Conservation (phyloP, 2,329 filamentous ascomycete genomes). For the Pseudocercospora crystallina region DNA sequence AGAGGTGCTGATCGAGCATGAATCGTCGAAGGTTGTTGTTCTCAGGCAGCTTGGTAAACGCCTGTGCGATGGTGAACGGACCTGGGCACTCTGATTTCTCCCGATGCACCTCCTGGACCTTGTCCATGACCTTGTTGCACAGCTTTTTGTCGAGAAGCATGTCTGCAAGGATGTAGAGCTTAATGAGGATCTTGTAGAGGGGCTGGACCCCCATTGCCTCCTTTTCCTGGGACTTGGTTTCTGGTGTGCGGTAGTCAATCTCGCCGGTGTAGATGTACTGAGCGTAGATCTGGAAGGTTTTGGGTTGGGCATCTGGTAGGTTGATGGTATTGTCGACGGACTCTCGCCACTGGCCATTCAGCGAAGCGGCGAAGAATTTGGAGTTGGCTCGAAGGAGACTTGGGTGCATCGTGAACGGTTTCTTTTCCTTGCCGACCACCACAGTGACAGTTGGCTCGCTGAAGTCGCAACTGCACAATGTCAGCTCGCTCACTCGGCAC, state of each 20-base stretch:
- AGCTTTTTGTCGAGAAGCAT: constrained; percentile 7
- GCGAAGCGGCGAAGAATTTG: constrained; percentile 7
- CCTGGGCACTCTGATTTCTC: no score
- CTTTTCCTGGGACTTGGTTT: background rate
- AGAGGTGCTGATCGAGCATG: constrained; percentile 3
- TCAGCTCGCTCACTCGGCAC: background rate
- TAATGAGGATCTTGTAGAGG: background rate
- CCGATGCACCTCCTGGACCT: background rate
- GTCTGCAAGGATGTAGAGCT: constrained; percentile 14
- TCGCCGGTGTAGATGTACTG: constrained; percentile 5
- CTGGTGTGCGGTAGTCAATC: background rate
- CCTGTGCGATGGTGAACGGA: background rate
- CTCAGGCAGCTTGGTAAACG: no score
- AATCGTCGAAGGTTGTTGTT: constrained; percentile 4
- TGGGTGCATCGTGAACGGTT: constrained; percentile 8
- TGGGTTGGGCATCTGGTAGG: constrained; percentile 2
- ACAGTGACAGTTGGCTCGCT: constrained; percentile 5
- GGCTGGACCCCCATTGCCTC: background rate
- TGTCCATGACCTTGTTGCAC: constrained; percentile 12
- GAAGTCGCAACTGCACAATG: constrained; percentile 7
- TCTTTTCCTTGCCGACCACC: constrained; percentile 1
- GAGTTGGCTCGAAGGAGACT: constrained; percentile 7
- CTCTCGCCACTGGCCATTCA: background rate
- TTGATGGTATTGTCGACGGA: background rate
- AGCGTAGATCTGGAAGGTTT: constrained; percentile 8